A percentile compares a stretch with the other conserved stretches of the same genome.
Evolutionary conservation across 306 rosid genomes (phyloP).

Genomic region (Ormosia semicastrata): DNA sequence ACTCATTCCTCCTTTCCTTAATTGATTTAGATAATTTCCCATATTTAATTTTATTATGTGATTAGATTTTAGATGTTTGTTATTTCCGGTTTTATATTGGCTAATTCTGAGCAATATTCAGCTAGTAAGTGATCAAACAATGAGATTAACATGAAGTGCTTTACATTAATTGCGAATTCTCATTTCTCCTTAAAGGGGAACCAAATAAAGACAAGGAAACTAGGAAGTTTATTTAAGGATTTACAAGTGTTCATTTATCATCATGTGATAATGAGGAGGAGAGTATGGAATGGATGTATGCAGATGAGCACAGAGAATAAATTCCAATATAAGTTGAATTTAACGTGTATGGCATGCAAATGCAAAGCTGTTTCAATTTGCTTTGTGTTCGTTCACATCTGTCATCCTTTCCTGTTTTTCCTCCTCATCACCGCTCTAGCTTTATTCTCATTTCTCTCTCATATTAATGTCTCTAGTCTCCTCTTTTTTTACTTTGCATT

Average conservation of each 20-base stretch:
- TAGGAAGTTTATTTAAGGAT: not conserved
- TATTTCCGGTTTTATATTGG: not conserved
- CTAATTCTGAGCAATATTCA: not conserved
- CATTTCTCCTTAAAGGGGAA: not conserved
- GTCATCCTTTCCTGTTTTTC: slow-evolving; percentile 42
- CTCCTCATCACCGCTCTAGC: slow-evolving; percentile 38
- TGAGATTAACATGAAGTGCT: not conserved
- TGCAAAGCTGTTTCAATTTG: slow-evolving; percentile 34
- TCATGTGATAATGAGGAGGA: not conserved
- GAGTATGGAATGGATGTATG: slow-evolving; percentile 11
- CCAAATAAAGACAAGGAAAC: not conserved
- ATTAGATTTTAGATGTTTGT: not conserved
- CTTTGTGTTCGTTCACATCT: slow-evolving; percentile 35
- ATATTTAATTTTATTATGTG: not conserved
- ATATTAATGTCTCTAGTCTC: slow-evolving; percentile 17
- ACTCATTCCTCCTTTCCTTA: not conserved
- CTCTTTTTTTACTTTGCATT: not conserved
- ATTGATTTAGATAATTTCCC: not conserved
- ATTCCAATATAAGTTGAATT: not conserved
- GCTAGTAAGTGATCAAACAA: not conserved
- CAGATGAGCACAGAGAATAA: slow-evolving; percentile 24
- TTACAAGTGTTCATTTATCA: not conserved
- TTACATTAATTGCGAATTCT: not conserved
- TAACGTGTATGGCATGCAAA: slow-evolving; percentile 44
- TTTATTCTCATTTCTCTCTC: slow-evolving; percentile 40